A percentile compares a stretch with the other conserved stretches of the same genome.
Conservation (phyloP, 2,329 filamentous ascomycete species). For the Phialocephala subalpina region DNA sequence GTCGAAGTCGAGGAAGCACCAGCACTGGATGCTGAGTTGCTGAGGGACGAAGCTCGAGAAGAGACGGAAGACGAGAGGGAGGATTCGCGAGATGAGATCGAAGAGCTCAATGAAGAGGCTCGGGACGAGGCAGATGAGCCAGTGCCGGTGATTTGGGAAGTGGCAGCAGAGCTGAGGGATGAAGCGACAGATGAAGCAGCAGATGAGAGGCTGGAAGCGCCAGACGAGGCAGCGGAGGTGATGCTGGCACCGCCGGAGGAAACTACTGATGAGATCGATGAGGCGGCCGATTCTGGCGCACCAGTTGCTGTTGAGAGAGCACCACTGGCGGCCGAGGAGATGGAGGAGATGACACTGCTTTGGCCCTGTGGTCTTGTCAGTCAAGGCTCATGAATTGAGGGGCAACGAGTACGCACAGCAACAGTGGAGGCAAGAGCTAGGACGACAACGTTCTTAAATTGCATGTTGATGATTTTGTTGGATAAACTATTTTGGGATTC, state of each 20-base stretch:
- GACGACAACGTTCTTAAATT: constrained; percentile 40
- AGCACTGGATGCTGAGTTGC: too few relatives aligned
- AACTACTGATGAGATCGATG: constrained; percentile 22
- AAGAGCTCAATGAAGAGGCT: constrained; percentile 12
- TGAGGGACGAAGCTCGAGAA: constrained; percentile 6
- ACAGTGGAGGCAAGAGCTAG: constrained; percentile 38
- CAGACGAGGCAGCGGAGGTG: constrained; percentile 17
- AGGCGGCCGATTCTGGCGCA: constrained; percentile 21
- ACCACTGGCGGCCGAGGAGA: constrained; percentile 21
- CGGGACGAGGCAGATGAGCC: constrained; percentile 14
- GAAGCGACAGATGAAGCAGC: constrained; percentile 20
- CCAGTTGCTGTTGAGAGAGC: constrained; percentile 23
- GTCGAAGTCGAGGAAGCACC: constrained; percentile 2
- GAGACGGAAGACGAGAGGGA: constrained; percentile 21
- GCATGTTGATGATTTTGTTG: constrained; percentile 34
- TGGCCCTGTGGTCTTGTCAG: constrained; percentile 30
- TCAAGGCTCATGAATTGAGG: not conserved
- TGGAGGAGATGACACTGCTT: constrained; percentile 10
- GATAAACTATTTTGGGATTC: not conserved
- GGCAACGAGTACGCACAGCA: constrained; percentile 26
- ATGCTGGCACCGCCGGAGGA: constrained; percentile 16
- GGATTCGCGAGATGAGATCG: constrained; percentile 16
- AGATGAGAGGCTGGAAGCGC: constrained; percentile 21
- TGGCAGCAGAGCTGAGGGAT: constrained; percentile 20
- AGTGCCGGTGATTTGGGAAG: constrained; percentile 18